Percentiles rank a stretch among this genome's conserved stretches.
Conservation (phyloP, 2,329 filamentous ascomycete genomes). For the Sporothrix protearum region DNA sequence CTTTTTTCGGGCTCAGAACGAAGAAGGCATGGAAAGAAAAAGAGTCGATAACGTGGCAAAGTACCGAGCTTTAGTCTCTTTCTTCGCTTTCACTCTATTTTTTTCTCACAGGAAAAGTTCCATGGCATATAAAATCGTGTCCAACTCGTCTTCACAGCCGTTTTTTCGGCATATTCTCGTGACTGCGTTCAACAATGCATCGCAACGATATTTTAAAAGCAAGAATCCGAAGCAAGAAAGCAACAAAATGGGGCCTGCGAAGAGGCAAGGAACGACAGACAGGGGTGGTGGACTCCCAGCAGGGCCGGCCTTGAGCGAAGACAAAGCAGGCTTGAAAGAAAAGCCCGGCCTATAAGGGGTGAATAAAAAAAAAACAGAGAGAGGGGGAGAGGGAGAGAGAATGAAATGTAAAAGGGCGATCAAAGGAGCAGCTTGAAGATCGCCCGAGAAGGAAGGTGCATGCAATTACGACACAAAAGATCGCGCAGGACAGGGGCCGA, state of each 20-base stretch:
- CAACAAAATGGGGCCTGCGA: neutral
- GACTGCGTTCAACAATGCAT: too few species aligned
- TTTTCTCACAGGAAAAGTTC: neutral
- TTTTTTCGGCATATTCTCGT: neutral
- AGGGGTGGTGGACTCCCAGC: neutral
- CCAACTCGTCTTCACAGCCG: neutral
- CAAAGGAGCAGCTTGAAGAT: neutral
- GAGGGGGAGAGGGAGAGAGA: too few species aligned
- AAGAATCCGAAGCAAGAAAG: neutral
- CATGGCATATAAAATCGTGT: neutral
- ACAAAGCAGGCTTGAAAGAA: neutral
- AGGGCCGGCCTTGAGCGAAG: neutral
- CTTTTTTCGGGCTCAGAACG: neutral
- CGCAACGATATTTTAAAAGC: neutral
- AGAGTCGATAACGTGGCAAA: neutral
- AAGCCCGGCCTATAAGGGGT: neutral
- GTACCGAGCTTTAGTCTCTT: slow-evolving; percentile 2
- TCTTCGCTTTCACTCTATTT: neutral
- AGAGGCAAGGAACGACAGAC: neutral
- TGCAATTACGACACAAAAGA: neutral
- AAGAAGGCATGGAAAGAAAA: neutral
- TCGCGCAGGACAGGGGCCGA: neutral
- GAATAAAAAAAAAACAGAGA: neutral
- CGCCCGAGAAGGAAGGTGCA: slow-evolving; percentile 6
- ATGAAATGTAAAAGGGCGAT: neutral